A percentile compares a stretch with the other conserved stretches of the same genome.
These are phyloP conservation scores for Mycena chlorophos DNA, from an alignment of 768 basidiomycete genomes.

Conservation along the genomic window DNA sequence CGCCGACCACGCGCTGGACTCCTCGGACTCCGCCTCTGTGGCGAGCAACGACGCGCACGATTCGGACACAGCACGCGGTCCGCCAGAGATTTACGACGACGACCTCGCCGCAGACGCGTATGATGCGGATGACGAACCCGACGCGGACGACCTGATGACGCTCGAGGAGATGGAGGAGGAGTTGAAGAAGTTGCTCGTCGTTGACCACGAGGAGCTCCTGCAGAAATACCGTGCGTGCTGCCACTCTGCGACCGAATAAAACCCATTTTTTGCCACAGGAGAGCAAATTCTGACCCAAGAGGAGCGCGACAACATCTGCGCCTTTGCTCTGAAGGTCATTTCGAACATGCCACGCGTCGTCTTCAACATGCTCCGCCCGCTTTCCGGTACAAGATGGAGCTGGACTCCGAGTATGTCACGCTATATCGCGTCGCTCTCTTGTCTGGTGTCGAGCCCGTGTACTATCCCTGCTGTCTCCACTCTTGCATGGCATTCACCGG, in stretches of 20 bases:
- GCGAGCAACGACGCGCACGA: too few species aligned
- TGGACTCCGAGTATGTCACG: conserved; percentile 30
- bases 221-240: neutral
- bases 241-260: too few species aligned
- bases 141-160: neutral
- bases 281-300: conserved; percentile 21
- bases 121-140: neutral
- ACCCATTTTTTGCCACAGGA: conserved; percentile 9
- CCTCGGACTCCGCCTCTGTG: too few species aligned
- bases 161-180: neutral
- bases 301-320: conserved; percentile 31
- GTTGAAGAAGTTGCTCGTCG: neutral
- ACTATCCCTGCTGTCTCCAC: conserved; percentile 43
- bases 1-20: too few species aligned
- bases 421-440: conserved; percentile 7
- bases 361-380: conserved; percentile 30
- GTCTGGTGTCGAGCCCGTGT: conserved; percentile 2
- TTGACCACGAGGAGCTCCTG: neutral
- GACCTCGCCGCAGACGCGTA: too few species aligned
- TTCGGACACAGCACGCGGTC: too few species aligned
- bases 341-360: conserved; percentile 26
- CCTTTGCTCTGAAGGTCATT: conserved; percentile 27
- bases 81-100: too few species aligned
- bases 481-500: conserved; percentile 43
- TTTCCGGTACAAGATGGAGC: conserved; percentile 26